Base-by-base conservation (phyloP, 208 protist genomes). In the Acanthamoeba lenticulata region DNA sequence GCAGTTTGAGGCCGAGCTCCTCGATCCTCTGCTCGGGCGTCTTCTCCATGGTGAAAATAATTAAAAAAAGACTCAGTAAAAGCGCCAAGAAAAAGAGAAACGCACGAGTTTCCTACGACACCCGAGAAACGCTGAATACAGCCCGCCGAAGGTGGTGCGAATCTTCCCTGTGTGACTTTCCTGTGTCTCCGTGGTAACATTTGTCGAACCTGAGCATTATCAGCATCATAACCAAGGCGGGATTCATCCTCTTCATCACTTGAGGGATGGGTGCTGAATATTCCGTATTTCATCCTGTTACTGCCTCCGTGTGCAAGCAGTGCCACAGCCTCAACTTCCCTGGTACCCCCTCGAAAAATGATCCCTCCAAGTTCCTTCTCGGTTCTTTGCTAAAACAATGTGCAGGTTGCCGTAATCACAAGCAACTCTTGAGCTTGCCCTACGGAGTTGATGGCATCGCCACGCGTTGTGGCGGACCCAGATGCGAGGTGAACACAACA, bases 11-110 rank as follows among this genome's bases (percentile, higher is more conserved):
- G 2, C 74, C 74, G 21, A 55, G 19, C 36, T 85, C 74, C 29
- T 55, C 42, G 5, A 85, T 29, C 74, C 74, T 85, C 44, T 85
- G 40, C 74, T 85, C 74, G 15, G 67, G 67, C 29, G 67, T 77
- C 34, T 77, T 21, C 52, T 27, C 21, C 52, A 27, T 60, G 15
- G 52, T 21, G 21, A 60, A 11, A 60, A 60, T 60, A 60, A 60
- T n/a, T n/a, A n/a, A n/a, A n/a, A n/a, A n/a, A n/a, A n/a, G n/a
- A n/a, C n/a, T n/a, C n/a, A n/a, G n/a, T n/a, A n/a, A n/a, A n/a
- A n/a, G n/a, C n/a, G n/a, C n/a, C n/a, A n/a, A n/a, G n/a, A n/a
- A n/a, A n/a, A n/a, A n/a, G n/a, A n/a, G n/a, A n/a, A n/a, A n/a
- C n/a, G n/a, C n/a, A n/a, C n/a, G n/a, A n/a, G n/a, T n/a, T n/a